These are phyloP conservation scores for Sphaerulina musiva DNA, from an alignment of 2,329 filamentous ascomycete species.

Conservation along the genomic window DNA sequence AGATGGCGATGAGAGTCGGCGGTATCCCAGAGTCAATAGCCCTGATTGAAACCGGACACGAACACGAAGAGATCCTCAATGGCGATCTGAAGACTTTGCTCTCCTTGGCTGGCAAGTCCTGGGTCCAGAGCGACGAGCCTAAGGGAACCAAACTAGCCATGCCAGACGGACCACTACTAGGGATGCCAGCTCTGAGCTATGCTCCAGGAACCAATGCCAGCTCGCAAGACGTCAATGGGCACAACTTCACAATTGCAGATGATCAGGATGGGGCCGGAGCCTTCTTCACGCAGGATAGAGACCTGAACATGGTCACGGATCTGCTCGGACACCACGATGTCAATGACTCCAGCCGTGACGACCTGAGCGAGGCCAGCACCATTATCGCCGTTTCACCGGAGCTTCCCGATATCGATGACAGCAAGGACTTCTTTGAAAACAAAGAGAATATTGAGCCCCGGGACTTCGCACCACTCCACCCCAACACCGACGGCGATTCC, in stretches of 20 bases:
- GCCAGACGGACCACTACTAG: background rate
- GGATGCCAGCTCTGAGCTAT: background rate
- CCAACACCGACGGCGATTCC: background rate
- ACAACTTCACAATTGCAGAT: too few species aligned
- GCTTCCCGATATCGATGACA: background rate
- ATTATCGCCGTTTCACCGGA: background rate
- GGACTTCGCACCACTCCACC: background rate
- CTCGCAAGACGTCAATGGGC: background rate
- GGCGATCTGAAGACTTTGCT: conserved; percentile 14
- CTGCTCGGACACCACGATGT: background rate
- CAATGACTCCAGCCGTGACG: background rate
- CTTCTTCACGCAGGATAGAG: too few species aligned
- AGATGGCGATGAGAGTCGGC: background rate
- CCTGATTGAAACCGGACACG: conserved; percentile 19
- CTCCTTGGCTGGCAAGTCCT: conserved; percentile 13
- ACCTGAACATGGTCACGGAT: too few species aligned
- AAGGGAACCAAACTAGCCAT: conserved; percentile 11
- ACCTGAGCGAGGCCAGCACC: background rate
- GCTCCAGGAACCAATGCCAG: conserved; percentile 1
- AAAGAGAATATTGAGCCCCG: background rate
- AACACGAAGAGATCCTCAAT: conserved; percentile 9
- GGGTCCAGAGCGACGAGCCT: conserved; percentile 16
- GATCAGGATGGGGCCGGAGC: too few species aligned
- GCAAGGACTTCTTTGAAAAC: background rate
- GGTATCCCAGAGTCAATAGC: conserved; percentile 17